Evolutionary conservation across 2,329 filamentous ascomycete genomes (phyloP), one percentile per base, ranked within the genome.

Genomic region (Keithomyces neogunnii): DNA sequence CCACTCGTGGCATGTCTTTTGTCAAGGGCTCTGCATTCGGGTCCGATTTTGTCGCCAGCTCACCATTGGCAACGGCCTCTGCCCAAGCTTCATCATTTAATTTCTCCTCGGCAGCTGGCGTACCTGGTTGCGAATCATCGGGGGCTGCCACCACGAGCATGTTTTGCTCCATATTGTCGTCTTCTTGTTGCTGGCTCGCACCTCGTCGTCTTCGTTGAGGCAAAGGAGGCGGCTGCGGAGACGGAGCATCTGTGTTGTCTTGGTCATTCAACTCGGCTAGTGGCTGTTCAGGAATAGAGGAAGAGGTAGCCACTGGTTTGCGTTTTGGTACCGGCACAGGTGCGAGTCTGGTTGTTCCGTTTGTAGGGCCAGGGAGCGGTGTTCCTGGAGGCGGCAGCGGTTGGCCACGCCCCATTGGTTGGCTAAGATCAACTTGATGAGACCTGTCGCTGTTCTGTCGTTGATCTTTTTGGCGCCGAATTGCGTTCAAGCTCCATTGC

Each of bases 321-420:
- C 85, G 75, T 62, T 81, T 84, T 3, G 84, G 80, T 1, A 84
- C 73, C 31, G 73, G 73, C 53, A 74, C 78, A 13, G 77, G 72
- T 46, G 76, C 78, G 44, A 78, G 77, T 61, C 79, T 81, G 5
- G 80, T 76, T 52, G 73, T 78, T 50, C 75, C 79, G 36, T 83
- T 80, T 1, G 85, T 85, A 42, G 75, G 80, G 2, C 66, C 62
- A 4, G 90, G 89, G 1, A 95, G 74, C 3, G 90, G 89, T 44
- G 79, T 84, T 2, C 89, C 90, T 2, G 86, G 88, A 7, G 89
- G 89, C 45, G 89, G 89, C 19, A 95, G 72, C 1, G 89, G 89
- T 59, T 86, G 85, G 0, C 89, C 89, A 39, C 89, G 80, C 1
- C 90, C 90, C 73, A 95, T 89, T 2, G 89, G 89, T 59, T 88